These are phyloP conservation scores for Fusarium lateritium DNA, from an alignment of 2,329 filamentous ascomycete species.

Conservation along the genomic window DNA sequence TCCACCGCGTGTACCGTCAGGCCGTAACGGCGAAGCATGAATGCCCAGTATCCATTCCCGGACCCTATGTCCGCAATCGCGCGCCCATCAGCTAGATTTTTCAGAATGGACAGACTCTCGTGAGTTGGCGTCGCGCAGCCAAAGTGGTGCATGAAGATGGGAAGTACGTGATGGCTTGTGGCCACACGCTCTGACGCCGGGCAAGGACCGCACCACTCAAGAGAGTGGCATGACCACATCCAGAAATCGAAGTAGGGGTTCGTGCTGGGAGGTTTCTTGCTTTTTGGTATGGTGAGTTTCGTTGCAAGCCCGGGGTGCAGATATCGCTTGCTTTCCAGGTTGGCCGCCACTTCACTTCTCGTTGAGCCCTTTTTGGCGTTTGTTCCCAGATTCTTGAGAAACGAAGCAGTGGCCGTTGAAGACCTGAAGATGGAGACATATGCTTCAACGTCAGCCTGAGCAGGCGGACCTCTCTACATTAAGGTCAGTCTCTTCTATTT, in stretches of 20 bases:
- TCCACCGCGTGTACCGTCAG: constrained; percentile 73
- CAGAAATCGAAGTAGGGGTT: constrained; percentile 81
- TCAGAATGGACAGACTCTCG: constrained; percentile 74
- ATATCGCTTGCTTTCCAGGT: constrained; percentile 68
- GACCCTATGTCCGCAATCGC: constrained; percentile 76
- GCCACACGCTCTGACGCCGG: constrained; percentile 65
- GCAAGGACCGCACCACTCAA: constrained; percentile 77
- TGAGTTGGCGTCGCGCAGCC: constrained; percentile 79
- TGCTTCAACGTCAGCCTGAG: constrained; percentile 71
- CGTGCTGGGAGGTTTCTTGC: constrained; percentile 59
- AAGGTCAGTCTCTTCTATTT: constrained; percentile 28
- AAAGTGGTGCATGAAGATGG: constrained; percentile 84
- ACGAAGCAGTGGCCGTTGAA: constrained; percentile 70
- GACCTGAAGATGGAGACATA: constrained; percentile 78
- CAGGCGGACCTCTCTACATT: constrained; percentile 62
- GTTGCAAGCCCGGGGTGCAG: constrained; percentile 61
- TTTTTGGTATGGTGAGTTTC: constrained; percentile 61
- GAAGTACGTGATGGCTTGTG: constrained; percentile 77
- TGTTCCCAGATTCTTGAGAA: constrained; percentile 73
- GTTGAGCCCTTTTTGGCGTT: constrained; percentile 77
- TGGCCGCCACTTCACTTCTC: constrained; percentile 67
- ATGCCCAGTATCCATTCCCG: constrained; percentile 83
- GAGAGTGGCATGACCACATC: constrained; percentile 73
- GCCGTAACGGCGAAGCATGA: constrained; percentile 75
- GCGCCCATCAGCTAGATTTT: constrained; percentile 66